These are phyloP conservation scores for Geosiphon pyriformis DNA, from an alignment of 192 early-diverging fungal genomes.

Conservation along the genomic window DNA sequence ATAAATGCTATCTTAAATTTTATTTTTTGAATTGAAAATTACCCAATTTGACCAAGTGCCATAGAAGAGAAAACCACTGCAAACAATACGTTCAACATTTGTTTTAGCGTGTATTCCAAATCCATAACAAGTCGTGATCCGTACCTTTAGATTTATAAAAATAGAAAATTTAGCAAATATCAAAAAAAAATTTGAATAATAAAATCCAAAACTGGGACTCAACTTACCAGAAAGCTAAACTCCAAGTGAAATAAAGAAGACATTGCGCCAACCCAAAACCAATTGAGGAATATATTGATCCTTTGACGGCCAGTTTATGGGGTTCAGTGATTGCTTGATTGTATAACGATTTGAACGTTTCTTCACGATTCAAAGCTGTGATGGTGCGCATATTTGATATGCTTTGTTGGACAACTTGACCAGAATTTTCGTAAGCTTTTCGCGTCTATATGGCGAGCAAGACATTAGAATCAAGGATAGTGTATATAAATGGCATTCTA, in stretches of 20 bases:
- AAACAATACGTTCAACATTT: conserved; percentile 68
- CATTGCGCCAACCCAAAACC: conserved; percentile 68
- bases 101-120: not conserved
- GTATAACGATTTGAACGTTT: conserved; percentile 62
- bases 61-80: conserved; percentile 70
- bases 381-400: conserved; percentile 83
- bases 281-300: conserved; percentile 58
- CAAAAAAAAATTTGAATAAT: conserved; percentile 15
- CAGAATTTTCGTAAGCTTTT: conserved; percentile 66
- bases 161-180: conserved; percentile 46
- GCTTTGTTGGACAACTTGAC: conserved; percentile 79
- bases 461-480: conserved; percentile 23
- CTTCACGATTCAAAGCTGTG: conserved; percentile 66
- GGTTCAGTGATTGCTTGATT: conserved; percentile 54
- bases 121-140: not conserved
- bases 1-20: conserved; percentile 38
- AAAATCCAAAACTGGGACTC: no score
- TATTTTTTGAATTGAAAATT: not conserved
- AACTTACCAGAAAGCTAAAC: conserved; percentile 70
- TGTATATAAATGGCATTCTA: no score
- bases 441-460: conserved; percentile 37
- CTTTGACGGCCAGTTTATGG: conserved; percentile 59
- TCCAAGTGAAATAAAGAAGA: conserved; percentile 69
- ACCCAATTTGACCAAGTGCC: conserved; percentile 55
- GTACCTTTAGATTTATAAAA: conserved; percentile 32